Conservation (phyloP, 192 early-diverging fungal species). For the Coemansia sp. region DNA sequence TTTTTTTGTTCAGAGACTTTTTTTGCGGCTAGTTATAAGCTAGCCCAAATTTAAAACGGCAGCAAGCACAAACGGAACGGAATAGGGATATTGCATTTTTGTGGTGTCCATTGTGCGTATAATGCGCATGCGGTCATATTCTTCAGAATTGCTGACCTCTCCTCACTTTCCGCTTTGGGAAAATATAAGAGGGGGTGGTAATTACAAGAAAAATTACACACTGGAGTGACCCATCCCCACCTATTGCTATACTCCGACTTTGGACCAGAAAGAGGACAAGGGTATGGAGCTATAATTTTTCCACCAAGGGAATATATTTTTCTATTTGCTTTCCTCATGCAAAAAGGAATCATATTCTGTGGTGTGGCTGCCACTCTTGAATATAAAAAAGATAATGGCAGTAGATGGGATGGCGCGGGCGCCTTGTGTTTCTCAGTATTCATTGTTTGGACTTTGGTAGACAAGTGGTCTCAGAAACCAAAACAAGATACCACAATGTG, state of each 20-base stretch:
- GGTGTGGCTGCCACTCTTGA: not conserved
- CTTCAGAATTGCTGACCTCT: not conserved
- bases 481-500: not conserved
- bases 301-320: not conserved
- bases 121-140: constrained; percentile 8
- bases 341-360: not conserved
- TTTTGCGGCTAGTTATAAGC: constrained; percentile 2
- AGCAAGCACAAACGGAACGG: not conserved
- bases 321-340: not conserved
- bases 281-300: not conserved
- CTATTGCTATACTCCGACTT: not conserved
- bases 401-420: not conserved
- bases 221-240: not conserved
- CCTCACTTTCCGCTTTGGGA: constrained; percentile 7
- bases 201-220: not conserved
- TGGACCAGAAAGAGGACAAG: not conserved
- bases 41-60: not conserved
- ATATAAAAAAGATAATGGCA: not conserved
- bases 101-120: not conserved
- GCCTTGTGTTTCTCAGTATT: not conserved
- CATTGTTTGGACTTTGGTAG: not conserved
- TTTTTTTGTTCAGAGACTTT: not conserved
- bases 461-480: not conserved
- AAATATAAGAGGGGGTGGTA: not conserved
- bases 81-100: constrained; percentile 6